Evolutionary conservation across 345 rosid species (phyloP), one percentile per base, ranked within the genome.

Genomic region (Noccaea bulbosa): DNA sequence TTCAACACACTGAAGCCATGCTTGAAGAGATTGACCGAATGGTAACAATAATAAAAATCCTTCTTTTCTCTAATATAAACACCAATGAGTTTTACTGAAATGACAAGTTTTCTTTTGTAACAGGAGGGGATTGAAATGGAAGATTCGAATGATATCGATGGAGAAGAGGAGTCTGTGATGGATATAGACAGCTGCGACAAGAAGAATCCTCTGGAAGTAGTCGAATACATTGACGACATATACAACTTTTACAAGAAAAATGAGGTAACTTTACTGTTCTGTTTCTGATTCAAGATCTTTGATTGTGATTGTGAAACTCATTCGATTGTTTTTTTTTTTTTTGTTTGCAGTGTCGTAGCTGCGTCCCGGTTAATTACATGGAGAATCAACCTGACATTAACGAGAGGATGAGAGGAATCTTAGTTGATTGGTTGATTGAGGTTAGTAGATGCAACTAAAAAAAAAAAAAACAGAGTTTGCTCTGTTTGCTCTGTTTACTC

Each of bases 371-470:
- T 27, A 81, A 81, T 64, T 94, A 94, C 77, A 88, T 94, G 93
- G 78, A 82, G 24, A 87, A 77, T 43, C 98, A 94, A 69, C 64
- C 34, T 9, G 98, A 94, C 73, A 75, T 94, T 11, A 94, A 89
- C 32, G 93, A 94, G 63, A 88, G 82, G 70, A 94, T 94, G 99
- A 87, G 99, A 83, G 97, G 87, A 17, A 89, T 94, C 52, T 87
- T 94, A 6, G 75, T 94, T 51, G 99, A 94, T 74, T 94, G 99
- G 98, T 69, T 94, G 60, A 91, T 88, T 40, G 99, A 94, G 97
- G 98, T 91, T 48, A 3, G 0, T 41, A 2, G 2, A 20, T 20
- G 22, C 22, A 20, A 20, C 2, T 20, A 20, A 20, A 20, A 20
- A 20, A 17, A 17, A 17, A 17, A 20, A 20, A 27, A 27, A 27